Evolutionary conservation across 345 rosid species (phyloP), one percentile per base, ranked within the genome.

Genomic region (Citrus reticulata): DNA sequence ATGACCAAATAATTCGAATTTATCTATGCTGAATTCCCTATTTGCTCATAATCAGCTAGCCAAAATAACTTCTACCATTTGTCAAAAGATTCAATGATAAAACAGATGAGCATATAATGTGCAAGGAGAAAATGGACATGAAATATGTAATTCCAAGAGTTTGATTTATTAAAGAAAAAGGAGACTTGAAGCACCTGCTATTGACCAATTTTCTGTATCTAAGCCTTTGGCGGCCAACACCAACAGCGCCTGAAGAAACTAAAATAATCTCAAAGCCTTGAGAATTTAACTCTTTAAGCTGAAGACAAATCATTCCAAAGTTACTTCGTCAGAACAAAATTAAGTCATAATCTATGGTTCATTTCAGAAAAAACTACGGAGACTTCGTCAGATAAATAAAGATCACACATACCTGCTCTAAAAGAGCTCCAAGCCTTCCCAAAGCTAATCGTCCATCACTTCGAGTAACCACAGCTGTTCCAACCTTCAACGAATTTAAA

Each of bases 401-500:
- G 8, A 35, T 34, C 58, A n/a, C 25, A 78, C 64, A 32, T 39
- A 89, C 92, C 89, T 89, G 92, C 79, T 89, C 92, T 76, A 88
- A 87, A 70, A 89, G 85, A 17, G 89, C 87, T 73, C 92, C 92
- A 34, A 89, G 70, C 72, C 88, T 89, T 6, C 92, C 92, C 77
- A 87, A 81, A 4, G 91, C 92, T 73, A 89, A 80, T 81, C 92
- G 86, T 17, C 90, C 90, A 71, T 89, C 91, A 63, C 49, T 35
- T 70, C 92, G 83, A 57, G 92, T 89, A 57, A 87, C 92, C 75
- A 89, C 91, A 64, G 92, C 92, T n/a, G 91, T 89, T 76, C 92
- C 92, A 68, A 89, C 91, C 92, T 89, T 40, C 17, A 63, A 60
- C 55, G 9, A 67, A 70, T 70, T 30, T 25, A 39, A 69, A 40